Percentiles rank a stretch among this genome's conserved stretches.
These are phyloP conservation scores for Globisporangium orthogonon DNA, from an alignment of 352 stramenopile species.

Conservation along the genomic window DNA sequence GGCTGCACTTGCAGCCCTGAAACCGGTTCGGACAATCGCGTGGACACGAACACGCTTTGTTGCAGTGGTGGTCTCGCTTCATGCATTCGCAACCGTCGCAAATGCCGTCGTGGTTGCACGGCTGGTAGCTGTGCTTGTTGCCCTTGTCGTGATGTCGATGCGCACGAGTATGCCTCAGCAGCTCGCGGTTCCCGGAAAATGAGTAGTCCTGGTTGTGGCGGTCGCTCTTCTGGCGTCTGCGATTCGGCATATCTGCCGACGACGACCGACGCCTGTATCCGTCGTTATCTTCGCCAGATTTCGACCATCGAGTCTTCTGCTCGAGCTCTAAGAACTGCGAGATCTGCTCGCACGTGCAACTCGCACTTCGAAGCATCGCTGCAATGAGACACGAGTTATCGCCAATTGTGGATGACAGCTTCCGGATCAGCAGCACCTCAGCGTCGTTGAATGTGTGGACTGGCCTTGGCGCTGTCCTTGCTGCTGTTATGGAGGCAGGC, in stretches of 20 bases:
- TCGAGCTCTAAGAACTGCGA: conserved; percentile 19
- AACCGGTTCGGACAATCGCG: conserved; percentile 60
- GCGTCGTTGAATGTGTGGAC: conserved; percentile 17
- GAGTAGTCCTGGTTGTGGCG: conserved; percentile 5
- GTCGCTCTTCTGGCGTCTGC: conserved; percentile 14
- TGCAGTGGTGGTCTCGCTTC: conserved; percentile 43
- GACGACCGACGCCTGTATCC: not conserved
- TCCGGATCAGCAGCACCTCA: conserved; percentile 41
- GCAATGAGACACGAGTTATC: conserved; percentile 42
- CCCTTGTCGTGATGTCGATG: conserved; percentile 37
- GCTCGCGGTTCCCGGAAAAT: conserved; percentile 10
- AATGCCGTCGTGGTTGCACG: conserved; percentile 49
- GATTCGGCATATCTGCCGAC: conserved; percentile 10
- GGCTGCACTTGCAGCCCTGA: conserved; percentile 54
- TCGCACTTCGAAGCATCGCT: conserved; percentile 28
- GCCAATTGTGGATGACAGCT: conserved; percentile 31
- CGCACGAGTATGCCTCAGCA: conserved; percentile 25
- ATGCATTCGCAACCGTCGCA: conserved; percentile 58
- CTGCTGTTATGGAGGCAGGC: not conserved
- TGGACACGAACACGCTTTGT: conserved; percentile 53
- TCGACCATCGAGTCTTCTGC: conserved; percentile 1
- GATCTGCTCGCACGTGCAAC: conserved; percentile 26
- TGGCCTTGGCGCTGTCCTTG: not conserved
- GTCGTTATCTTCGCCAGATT: not conserved
- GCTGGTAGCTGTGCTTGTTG: conserved; percentile 47